phyloP scores from a whole-genome alignment of 208 protist species.

The Trypanosoma vivax region DNA sequence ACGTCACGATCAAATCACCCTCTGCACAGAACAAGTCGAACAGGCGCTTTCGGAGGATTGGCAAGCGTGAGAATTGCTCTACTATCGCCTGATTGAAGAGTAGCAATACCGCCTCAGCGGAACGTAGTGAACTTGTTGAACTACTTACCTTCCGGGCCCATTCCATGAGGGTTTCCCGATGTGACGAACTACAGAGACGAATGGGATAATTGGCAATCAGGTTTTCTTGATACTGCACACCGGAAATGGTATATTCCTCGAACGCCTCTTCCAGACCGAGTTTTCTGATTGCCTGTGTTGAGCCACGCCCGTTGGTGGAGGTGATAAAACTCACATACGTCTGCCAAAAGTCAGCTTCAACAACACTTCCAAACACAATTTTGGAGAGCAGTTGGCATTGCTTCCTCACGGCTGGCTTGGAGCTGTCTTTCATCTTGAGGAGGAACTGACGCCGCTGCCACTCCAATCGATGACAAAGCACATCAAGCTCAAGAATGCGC shows the following conservation, averaged over 20 bases:
- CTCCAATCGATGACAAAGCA: constrained; percentile 64
- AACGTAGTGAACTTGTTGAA: constrained; percentile 17
- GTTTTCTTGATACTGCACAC: constrained; percentile 75
- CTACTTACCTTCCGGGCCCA: constrained; percentile 50
- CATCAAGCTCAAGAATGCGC: constrained; percentile 72
- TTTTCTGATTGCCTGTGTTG: constrained; percentile 36
- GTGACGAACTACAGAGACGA: constrained; percentile 37
- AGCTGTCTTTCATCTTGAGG: constrained; percentile 42
- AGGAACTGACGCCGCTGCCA: constrained; percentile 60
- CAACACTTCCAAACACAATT: constrained; percentile 63
- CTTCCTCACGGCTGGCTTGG: constrained; percentile 57
- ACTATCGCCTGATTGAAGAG: constrained; percentile 77
- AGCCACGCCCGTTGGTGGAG: constrained; percentile 13
- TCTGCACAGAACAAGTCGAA: constrained; percentile 75
- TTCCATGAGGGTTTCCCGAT: constrained; percentile 34
- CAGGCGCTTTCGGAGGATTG: constrained; percentile 53
- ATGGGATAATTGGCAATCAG: constrained; percentile 39
- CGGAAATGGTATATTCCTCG: constrained; percentile 77
- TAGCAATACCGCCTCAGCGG: constrained; percentile 34
- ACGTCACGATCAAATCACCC: constrained; percentile 71
- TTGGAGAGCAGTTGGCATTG: constrained; percentile 39
- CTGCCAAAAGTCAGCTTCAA: constrained; percentile 76
- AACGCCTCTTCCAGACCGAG: constrained; percentile 70
- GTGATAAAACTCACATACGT: constrained; percentile 51
- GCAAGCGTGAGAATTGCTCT: constrained; percentile 67